Conservation (phyloP, 2,329 filamentous ascomycete genomes). For the Aspergillus puulaauensis region DNA sequence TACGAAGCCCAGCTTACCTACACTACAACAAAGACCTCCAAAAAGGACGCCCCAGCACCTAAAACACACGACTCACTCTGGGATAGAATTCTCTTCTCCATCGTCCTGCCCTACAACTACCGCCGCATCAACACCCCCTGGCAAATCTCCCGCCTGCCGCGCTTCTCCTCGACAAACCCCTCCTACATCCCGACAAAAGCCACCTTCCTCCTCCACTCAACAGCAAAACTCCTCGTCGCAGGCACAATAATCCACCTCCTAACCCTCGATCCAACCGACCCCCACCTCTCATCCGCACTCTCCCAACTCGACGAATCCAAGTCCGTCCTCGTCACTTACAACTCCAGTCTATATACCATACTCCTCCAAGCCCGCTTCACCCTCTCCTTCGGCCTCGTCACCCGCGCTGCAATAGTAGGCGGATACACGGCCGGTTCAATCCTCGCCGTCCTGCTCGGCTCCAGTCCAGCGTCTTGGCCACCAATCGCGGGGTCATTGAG, state of each 20-base stretch:
- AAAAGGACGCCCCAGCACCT: background rate
- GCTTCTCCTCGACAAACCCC: background rate
- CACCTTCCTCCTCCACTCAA: constrained; percentile 9
- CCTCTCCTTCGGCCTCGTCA: constrained; percentile 18
- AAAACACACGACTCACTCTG: background rate
- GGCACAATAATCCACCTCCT: constrained; percentile 9
- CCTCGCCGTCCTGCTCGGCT: constrained; percentile 4
- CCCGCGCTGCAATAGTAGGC: constrained; percentile 12
- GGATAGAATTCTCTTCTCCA: constrained; percentile 9
- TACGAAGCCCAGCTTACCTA: constrained; percentile 8
- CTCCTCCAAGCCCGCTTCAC: constrained; percentile 11
- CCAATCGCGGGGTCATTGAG: constrained; percentile 13
- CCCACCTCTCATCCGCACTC: background rate
- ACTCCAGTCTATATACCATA: background rate
- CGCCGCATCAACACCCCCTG: constrained; percentile 24
- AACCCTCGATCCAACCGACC: constrained; percentile 13
- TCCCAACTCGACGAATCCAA: background rate
- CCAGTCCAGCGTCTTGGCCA: constrained; percentile 18
- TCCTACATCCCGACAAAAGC: constrained; percentile 1
- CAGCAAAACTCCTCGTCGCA: constrained; percentile 1
- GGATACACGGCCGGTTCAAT: constrained; percentile 12
- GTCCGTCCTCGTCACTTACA: constrained; percentile 1
- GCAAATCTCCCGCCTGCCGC: constrained; percentile 16
- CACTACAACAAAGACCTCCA: background rate
- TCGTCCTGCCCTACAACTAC: constrained; percentile 19